phyloP scores from a whole-genome alignment of 495 filamentous ascomycete genomes.

The Entonaema liquescens region DNA sequence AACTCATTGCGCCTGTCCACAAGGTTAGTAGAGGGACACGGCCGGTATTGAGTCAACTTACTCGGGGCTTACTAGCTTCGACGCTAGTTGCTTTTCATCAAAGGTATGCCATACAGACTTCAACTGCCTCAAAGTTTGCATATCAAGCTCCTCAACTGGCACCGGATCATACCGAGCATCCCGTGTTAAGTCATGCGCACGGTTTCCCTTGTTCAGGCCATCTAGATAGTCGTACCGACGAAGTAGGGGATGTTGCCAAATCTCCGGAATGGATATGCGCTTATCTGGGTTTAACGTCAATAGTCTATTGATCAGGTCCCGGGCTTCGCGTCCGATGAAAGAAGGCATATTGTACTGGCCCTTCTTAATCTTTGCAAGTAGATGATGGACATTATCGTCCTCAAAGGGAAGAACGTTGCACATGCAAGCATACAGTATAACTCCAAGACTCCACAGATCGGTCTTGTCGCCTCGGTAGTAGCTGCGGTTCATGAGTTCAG shows the following conservation, averaged over 20 bases:
- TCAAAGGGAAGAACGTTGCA: conserved; percentile 85
- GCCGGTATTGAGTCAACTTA: conserved; percentile 50
- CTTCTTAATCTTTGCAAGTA: conserved; percentile 72
- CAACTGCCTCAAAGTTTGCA: conserved; percentile 81
- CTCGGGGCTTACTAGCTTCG: conserved; percentile 71
- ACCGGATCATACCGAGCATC: conserved; percentile 48
- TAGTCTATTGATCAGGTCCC: conserved; percentile 79
- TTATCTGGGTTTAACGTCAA: conserved; percentile 75
- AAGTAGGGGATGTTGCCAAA: conserved; percentile 86
- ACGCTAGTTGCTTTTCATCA: conserved; percentile 72
- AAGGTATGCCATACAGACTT: conserved; percentile 88
- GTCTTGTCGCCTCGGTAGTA: conserved; percentile 83
- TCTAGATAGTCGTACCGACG: conserved; percentile 79
- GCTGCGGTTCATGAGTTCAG: conserved; percentile 78
- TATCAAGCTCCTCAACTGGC: conserved; percentile 68
- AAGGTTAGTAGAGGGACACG: conserved; percentile 42
- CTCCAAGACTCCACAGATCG: conserved; percentile 95
- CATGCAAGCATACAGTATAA: conserved; percentile 87
- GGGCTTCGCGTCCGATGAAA: conserved; percentile 73
- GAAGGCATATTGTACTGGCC: conserved; percentile 77
- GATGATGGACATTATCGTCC: conserved; percentile 61
- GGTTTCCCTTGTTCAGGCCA: conserved; percentile 52
- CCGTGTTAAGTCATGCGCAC: conserved; percentile 32
- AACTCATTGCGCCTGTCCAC: conserved; percentile 77
- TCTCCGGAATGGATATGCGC: conserved; percentile 77